Conservation (phyloP, 1,139 yeast genomes). For the Geotrichum europaeum region DNA sequence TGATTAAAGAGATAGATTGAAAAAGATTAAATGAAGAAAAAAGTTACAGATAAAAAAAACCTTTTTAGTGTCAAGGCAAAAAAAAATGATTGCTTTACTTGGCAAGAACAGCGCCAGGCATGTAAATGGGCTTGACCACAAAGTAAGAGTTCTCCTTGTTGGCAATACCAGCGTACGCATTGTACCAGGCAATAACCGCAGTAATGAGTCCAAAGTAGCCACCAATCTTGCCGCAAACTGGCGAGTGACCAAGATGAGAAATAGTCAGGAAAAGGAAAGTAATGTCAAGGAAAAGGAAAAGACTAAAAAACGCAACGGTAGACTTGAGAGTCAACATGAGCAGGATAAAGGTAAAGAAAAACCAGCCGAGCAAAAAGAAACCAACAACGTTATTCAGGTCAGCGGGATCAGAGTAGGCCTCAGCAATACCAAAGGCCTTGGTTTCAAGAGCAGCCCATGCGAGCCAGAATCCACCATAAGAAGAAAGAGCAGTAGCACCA, state of each 20-base stretch:
- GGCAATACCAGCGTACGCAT: conserved; percentile 88
- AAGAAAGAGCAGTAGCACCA: conserved; percentile 79
- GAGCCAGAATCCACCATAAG: conserved; percentile 89
- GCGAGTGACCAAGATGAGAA: conserved; percentile 46
- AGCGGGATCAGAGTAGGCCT: conserved; percentile 45
- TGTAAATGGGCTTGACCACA: conserved; percentile 43
- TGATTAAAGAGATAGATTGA: neutral
- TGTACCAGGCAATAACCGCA: conserved; percentile 80
- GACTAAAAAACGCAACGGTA: conserved; percentile 64
- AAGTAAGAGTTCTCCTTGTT: conserved; percentile 63
- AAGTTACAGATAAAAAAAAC: neutral
- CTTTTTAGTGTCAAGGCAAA: too few relatives aligned
- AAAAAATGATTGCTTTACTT: neutral
- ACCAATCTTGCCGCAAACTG: conserved; percentile 54
- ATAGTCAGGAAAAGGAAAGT: conserved; percentile 65
- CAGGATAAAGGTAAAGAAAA: conserved; percentile 67
- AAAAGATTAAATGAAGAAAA: too few relatives aligned
- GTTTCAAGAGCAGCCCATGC: conserved; percentile 66
- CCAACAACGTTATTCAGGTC: conserved; percentile 58
- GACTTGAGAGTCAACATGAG: conserved; percentile 67
- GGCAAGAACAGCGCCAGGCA: conserved; percentile 32
- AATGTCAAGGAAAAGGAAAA: conserved; percentile 58
- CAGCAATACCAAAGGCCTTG: conserved; percentile 64
- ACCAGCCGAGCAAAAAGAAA: conserved; percentile 71
- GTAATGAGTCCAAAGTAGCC: conserved; percentile 79